A percentile compares a stretch with the other conserved stretches of the same genome.
Evolutionary conservation across 2,329 filamentous ascomycete genomes (phyloP).

Genomic region (Apiospora saccharicola): DNA sequence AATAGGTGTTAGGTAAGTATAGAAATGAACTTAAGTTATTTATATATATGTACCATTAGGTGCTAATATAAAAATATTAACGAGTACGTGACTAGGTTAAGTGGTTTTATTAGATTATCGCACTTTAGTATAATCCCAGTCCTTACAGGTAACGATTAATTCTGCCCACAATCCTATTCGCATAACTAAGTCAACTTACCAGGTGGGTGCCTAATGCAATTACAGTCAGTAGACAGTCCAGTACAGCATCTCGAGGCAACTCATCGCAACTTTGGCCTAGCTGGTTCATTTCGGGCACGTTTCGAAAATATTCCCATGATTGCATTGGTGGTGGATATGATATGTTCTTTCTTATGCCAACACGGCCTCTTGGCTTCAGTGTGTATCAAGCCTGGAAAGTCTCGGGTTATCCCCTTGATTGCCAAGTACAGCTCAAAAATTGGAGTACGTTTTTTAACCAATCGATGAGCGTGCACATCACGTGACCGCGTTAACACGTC

Average conservation of each 20-base stretch:
- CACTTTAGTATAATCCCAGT: no score
- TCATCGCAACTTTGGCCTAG: not conserved
- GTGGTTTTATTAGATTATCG: not conserved
- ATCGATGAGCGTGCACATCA: no score
- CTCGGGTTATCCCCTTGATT: no score
- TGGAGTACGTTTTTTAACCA: no score
- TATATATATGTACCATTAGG: not conserved
- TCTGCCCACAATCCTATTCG: not conserved
- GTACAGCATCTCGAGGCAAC: not conserved
- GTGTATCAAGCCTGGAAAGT: not conserved
- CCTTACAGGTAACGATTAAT: not conserved
- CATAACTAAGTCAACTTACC: not conserved
- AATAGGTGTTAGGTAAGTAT: not conserved
- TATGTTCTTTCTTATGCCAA: not conserved
- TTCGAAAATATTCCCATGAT: no score
- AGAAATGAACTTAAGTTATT: not conserved
- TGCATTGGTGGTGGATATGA: not conserved
- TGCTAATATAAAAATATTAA: not conserved
- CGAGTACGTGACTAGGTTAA: not conserved
- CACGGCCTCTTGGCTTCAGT: not conserved
- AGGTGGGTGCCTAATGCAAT: not conserved
- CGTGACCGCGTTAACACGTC: no score
- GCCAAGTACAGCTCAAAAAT: no score
- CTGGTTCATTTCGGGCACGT: not conserved
- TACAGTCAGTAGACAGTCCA: not conserved